Evolutionary conservation across 768 basidiomycete species (phyloP), one percentile per base, ranked within the genome.

Genomic region (Suillus brevipes): DNA sequence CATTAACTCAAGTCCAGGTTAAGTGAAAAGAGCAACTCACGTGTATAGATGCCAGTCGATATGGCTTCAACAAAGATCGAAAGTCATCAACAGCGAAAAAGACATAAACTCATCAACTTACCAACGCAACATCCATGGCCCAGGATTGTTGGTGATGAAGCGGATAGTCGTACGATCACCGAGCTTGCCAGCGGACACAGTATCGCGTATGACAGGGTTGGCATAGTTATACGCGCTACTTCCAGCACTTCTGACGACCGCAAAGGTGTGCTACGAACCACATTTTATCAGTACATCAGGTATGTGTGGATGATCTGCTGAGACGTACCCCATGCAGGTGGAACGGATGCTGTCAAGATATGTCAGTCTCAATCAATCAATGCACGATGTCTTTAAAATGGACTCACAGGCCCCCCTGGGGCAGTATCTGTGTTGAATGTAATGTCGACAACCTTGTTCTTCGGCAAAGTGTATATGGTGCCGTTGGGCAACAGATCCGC

Each of bases 381-480:
- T 20, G 20, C 50, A 50, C 8, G 45, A 47, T 47, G 8, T 49
- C 4, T 31, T 34, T 16, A 34, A 36, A 53, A 50, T 16, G 31
- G 18, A 53, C 52, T 31, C 64, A 10, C 69, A 72, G 34, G 69
- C 45, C 3, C 61, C 52, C 20, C 62, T 52, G 34, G 31, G 45
- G 49, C 5, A 20, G 20, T 20, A 53, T 34, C 31, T 65, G 68
- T 25, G 68, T 67, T 20, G 18, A 20, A 53, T 1, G 61, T 34
- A 9, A 87, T 60, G 62, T 86, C 84, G 64, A 86, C 78, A 45
- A 81, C 76, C 50, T 82, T 77, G 66, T 84, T 82, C 8, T 72
- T 68, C 0, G 82, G 83, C 18, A 87, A 69, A 9, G 73, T 68
- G 63, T 82, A 84, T 12, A 85, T 79, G n/a, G 78, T 76, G 9